These are phyloP conservation scores for Panicum hallii DNA, from an alignment of 202 grass and related monocot species.

Conservation along the genomic window DNA sequence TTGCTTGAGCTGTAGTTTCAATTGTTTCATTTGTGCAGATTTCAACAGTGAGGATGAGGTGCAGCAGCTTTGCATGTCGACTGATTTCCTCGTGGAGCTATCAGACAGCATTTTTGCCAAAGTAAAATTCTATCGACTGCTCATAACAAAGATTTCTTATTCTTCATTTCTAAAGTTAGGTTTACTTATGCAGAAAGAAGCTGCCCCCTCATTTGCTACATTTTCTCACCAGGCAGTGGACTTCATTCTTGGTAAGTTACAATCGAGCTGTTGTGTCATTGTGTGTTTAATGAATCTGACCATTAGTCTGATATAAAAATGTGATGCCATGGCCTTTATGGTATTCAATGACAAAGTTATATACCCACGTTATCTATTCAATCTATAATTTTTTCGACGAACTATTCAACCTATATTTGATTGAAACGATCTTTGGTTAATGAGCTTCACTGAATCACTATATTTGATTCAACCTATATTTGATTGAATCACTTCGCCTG, in stretches of 20 bases:
- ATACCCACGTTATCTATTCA: background rate
- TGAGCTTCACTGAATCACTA: too few species aligned
- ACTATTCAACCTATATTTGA: too few species aligned
- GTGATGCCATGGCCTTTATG: background rate
- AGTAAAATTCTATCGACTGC: constrained; percentile 49
- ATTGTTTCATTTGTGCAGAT: constrained; percentile 43
- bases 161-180: constrained; percentile 36
- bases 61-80: constrained; percentile 71
- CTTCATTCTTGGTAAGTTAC: constrained; percentile 75
- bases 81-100: constrained; percentile 81
- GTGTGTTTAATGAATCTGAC: background rate
- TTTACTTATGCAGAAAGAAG: constrained; percentile 60
- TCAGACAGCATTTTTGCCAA: constrained; percentile 66
- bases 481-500: constrained; percentile 14
- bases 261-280: background rate
- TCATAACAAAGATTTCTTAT: background rate
- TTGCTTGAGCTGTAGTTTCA: constrained; percentile 1
- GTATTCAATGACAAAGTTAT: background rate
- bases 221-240: constrained; percentile 93
- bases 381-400: background rate
- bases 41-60: constrained; percentile 75
- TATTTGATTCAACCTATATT: too few species aligned
- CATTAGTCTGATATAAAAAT: background rate
- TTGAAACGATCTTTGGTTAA: too few species aligned
- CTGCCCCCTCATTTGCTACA: constrained; percentile 58